phyloP scores from a whole-genome alignment of 345 rosid species.

The Firmiana major region DNA sequence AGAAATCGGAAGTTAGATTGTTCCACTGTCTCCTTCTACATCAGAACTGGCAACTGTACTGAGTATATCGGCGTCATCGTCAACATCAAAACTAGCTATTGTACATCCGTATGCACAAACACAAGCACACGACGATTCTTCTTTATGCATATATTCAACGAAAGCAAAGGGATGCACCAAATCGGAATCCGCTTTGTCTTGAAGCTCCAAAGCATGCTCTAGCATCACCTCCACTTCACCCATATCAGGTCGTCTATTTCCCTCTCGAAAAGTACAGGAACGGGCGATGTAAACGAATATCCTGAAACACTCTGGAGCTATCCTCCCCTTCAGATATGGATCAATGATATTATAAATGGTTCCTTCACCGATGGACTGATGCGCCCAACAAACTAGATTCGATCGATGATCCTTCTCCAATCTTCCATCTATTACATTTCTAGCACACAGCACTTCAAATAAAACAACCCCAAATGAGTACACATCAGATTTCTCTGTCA shows the following conservation, averaged over 20 bases:
- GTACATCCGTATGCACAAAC: neutral
- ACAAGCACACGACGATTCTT: neutral
- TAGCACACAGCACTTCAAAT: conserved; percentile 52
- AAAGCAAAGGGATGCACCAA: neutral
- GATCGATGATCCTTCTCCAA: conserved; percentile 35
- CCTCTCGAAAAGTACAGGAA: conserved; percentile 42
- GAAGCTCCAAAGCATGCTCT: conserved; percentile 25
- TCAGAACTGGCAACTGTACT: no score
- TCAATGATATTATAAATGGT: conserved; percentile 46
- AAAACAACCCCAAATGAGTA: conserved; percentile 64
- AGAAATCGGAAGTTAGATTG: no score
- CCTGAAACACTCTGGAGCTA: conserved; percentile 55
- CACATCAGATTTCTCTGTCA: conserved; percentile 56
- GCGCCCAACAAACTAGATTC: conserved; percentile 58
- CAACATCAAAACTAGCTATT: neutral
- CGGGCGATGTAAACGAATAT: conserved; percentile 52
- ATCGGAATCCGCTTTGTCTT: neutral
- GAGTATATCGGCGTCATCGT: no score
- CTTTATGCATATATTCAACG: neutral
- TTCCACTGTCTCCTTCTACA: neutral
- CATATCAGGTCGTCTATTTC: conserved; percentile 55
- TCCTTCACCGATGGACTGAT: conserved; percentile 49
- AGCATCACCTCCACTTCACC: conserved; percentile 59
- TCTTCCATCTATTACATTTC: conserved; percentile 45
- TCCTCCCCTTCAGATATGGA: conserved; percentile 41